Base-by-base conservation (phyloP, 495 filamentous ascomycete genomes). In the Viridothelium virens region DNA sequence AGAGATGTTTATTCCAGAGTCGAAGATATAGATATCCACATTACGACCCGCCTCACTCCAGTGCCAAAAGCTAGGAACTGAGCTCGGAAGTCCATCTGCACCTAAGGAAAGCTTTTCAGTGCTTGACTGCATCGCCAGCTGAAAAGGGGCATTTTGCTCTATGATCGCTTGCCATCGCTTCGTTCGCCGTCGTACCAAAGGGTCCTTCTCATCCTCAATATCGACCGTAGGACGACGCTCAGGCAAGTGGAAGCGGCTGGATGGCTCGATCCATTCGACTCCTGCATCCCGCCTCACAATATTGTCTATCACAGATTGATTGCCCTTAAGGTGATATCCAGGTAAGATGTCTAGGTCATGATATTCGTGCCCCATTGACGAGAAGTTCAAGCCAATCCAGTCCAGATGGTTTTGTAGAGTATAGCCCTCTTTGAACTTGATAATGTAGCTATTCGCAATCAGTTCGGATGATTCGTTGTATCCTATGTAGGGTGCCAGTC, bases 401-500 rank as follows among this genome's bases (percentile, higher is more conserved):
- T 25, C 5, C 5, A 53, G n/a, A 18, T 53, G 48, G 48, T 53
- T n/a, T n/a, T 53, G 48, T 18, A 53, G 5, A 25, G 48, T 53
- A 25, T 53, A n/a, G 18, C 18, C n/a, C 11, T 53, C 48, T 53
- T 53, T 53, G 5, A 53, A 53, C n/a, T 53, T 53, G 48, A 53
- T n/a, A 9, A 53, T 53, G 16, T 53, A 53, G 48, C 48, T 53
- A 53, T 53, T 18, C n/a, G 48, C 11, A 25, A 53, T n/a, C n/a
- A 53, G 5, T 25, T 16, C 11, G 18, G 48, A 53, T 18, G 48
- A 53, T 14, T 53, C n/a, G 48, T 25, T 25, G 5, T 53, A 25
- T 5, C 18, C 5, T 11, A 53, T 14, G 18, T 53, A 53, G 11
- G 48, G 48, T 14, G 48, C 48, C 11, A 53, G 48, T 53, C n/a